These are phyloP conservation scores for Fusarium aywerte DNA, from an alignment of 2,329 filamentous ascomycete species.

Conservation along the genomic window DNA sequence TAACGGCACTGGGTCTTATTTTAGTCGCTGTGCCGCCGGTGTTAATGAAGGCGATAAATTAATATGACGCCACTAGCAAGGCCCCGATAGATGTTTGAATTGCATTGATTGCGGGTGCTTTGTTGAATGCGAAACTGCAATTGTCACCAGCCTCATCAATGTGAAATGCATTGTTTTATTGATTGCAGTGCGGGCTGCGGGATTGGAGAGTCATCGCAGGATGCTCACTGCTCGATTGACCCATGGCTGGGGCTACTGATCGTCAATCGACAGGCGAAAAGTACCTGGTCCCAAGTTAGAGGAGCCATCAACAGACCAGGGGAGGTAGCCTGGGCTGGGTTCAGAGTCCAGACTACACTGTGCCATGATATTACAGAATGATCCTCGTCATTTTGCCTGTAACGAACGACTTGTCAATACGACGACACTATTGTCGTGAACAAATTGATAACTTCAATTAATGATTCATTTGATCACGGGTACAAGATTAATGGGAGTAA, in stretches of 20 bases:
- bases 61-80: conserved; percentile 5
- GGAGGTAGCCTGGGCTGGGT: neutral
- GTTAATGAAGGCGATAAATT: conserved; percentile 3
- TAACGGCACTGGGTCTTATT: conserved; percentile 3
- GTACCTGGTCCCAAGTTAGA: neutral
- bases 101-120: conserved; percentile 1
- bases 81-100: neutral
- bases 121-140: neutral
- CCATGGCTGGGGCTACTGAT: conserved; percentile 24
- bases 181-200: neutral
- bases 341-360: conserved; percentile 11
- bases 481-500: neutral
- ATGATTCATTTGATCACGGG: conserved; percentile 1
- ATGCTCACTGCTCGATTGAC: neutral
- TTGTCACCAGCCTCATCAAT: conserved; percentile 9
- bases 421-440: conserved; percentile 20
- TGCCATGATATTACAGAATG: conserved; percentile 18
- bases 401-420: neutral
- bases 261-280: conserved; percentile 33
- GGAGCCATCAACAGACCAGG: neutral
- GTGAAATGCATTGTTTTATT: conserved; percentile 5
- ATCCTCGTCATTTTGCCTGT: conserved; percentile 19
- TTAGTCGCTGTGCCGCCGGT: conserved; percentile 26
- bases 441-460: conserved; percentile 3
- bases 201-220: conserved; percentile 4